phyloP scores from a whole-genome alignment of 495 filamentous ascomycete genomes.

The Aspergillus saccharolyticus region DNA sequence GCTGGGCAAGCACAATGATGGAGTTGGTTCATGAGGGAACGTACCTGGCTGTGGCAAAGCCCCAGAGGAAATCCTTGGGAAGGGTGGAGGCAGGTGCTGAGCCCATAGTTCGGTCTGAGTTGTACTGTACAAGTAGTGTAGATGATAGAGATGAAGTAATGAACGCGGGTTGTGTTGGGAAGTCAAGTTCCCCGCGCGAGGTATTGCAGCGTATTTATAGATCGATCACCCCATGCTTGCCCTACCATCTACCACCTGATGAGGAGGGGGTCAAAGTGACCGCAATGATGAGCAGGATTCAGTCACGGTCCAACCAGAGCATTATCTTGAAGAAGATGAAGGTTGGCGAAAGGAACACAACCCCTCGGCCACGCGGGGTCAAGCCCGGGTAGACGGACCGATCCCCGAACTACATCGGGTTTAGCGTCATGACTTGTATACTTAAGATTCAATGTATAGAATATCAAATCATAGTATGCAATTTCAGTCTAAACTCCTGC shows the following conservation, averaged over 20 bases:
- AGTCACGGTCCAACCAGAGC: background rate
- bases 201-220: background rate
- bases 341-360: background rate
- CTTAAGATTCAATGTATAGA: too few relatives aligned
- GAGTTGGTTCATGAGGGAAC: conserved; percentile 15
- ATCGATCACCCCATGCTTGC: background rate
- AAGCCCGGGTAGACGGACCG: conserved; percentile 29
- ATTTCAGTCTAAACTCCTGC: background rate
- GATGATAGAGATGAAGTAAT: background rate
- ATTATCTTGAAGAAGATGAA: too few relatives aligned
- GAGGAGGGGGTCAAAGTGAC: background rate
- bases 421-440: background rate
- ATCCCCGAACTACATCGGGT: conserved; percentile 13
- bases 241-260: background rate
- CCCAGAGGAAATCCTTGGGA: conserved; percentile 74
- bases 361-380: background rate
- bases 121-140: background rate
- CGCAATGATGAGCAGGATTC: background rate
- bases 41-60: conserved; percentile 74
- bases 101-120: conserved; percentile 23
- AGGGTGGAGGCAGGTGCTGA: conserved; percentile 39
- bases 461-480: too few relatives aligned
- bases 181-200: background rate
- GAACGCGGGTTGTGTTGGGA: background rate
- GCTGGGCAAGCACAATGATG: too few relatives aligned